These are phyloP conservation scores for Geranium rotundifolium DNA, from an alignment of 345 rosid species.

Conservation along the genomic window DNA sequence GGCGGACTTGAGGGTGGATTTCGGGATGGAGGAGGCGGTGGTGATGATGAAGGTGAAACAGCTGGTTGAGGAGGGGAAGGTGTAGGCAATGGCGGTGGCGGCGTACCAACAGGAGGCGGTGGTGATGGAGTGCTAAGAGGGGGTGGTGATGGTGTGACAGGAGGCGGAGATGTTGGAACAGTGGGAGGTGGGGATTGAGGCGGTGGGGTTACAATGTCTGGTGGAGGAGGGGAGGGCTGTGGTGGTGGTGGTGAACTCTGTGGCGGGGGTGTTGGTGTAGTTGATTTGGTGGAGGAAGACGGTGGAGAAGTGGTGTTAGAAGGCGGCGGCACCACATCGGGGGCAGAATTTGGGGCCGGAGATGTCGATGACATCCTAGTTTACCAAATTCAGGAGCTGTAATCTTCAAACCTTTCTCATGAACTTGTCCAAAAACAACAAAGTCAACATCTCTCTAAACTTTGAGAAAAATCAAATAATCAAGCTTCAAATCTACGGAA, in stretches of 20 bases:
- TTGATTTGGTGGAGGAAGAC: conserved; percentile 10
- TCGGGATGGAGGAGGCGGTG: conserved; percentile 9
- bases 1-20: conserved; percentile 9
- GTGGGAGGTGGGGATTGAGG: conserved; percentile 6
- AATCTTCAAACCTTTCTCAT: conserved; percentile 1
- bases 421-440: not conserved
- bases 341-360: conserved; percentile 43
- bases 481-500: conserved; percentile 6
- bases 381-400: not conserved
- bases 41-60: conserved; percentile 16
- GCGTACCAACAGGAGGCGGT: conserved; percentile 12
- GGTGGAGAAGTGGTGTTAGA: conserved; percentile 23
- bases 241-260: conserved; percentile 14
- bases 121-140: conserved; percentile 14
- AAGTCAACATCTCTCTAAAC: conserved; percentile 4
- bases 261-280: too few species aligned
- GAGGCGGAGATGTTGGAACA: conserved; percentile 10
- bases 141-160: conserved; percentile 12
- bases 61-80: conserved; percentile 22
- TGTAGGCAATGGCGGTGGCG: conserved; percentile 19
- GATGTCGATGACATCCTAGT: conserved; percentile 45
- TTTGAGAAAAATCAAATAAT: conserved; percentile 6
- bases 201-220: not conserved
- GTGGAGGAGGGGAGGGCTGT: conserved; percentile 6
- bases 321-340: conserved; percentile 38